Conservation (phyloP, 371 early-diverging fungal genomes). For the Mortierella sp. region DNA sequence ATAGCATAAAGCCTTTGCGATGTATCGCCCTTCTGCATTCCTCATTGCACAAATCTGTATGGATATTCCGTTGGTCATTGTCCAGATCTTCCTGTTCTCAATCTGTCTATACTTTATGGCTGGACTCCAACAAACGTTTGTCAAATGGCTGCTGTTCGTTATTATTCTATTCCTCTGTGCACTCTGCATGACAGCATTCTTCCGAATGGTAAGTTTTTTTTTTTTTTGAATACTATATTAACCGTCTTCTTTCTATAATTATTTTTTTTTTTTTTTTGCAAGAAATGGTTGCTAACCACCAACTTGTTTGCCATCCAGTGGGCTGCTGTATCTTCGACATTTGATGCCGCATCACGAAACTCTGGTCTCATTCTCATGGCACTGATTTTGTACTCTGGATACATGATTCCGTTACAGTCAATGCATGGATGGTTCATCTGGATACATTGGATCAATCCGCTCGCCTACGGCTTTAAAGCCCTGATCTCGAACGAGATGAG, state of each 20-base stretch:
- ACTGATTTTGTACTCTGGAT: constrained; percentile 72
- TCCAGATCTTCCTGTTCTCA: constrained; percentile 65
- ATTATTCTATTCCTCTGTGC: constrained; percentile 61
- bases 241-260: too few species aligned
- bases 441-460: constrained; percentile 82
- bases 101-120: constrained; percentile 74
- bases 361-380: constrained; percentile 71
- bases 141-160: constrained; percentile 66
- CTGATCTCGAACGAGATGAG: constrained; percentile 81
- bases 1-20: constrained; percentile 56
- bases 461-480: constrained; percentile 78
- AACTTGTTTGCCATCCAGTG: constrained; percentile 1
- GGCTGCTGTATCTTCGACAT: constrained; percentile 65
- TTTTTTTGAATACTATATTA: too few species aligned
- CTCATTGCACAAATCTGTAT: constrained; percentile 66
- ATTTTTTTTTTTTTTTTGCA: constrained; percentile 38
- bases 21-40: constrained; percentile 73
- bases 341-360: constrained; percentile 67
- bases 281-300: background rate
- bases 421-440: constrained; percentile 82
- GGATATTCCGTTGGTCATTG: constrained; percentile 61
- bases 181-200: constrained; percentile 70
- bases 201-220: constrained; percentile 53
- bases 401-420: constrained; percentile 69
- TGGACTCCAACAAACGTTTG: constrained; percentile 64